Evolutionary conservation across 805 yeast genomes (phyloP), one percentile per base, ranked within the genome.

Genomic region (Candida ovalis): DNA sequence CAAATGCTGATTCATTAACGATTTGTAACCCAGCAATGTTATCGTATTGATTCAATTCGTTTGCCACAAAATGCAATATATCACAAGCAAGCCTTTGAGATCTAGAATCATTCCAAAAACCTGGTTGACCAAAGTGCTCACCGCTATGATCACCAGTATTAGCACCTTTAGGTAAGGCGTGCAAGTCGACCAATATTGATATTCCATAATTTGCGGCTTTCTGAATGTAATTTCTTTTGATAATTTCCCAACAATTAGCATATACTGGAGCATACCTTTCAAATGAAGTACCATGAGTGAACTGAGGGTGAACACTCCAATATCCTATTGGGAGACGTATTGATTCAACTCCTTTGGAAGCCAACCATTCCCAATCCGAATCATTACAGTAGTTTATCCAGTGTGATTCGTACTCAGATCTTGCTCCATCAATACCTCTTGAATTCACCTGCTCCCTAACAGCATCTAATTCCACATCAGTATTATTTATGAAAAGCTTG

Each of bases 81-180:
- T 77, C 74, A 15, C 80, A 59, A 10, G 84, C 78, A 25, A 72
- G 59, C 9, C 69, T 60, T 51, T 76, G 75, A 42, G 73, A 59
- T 24, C 72, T 59, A 32, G 66, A 56, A 40, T 70, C 63, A 37
- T 55, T 59, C 91, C 95, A 89, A 57, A 88, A 84, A 10, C 74
- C 86, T 1, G 92, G 81, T 39, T 70, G 61, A 2, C 75, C 76
- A 41, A 82, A 70, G 45, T 68, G 48, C 44, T 81, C 83, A 9
- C 98, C 98, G 56, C 92, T 82, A 64, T 91, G 97, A 43, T 84
- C 88, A 28, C 83, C 86, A 1, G 81, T 77, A 60, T 94, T 92
- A 22, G 97, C 97, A 33, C 97, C 97, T 13, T 88, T 89, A 4
- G 97, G 97, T 9, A 92, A 66, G 0, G 86, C 97, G 67, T 94